Conservation (phyloP, 2,329 filamentous ascomycete species). For the Colletotrichum lindemuthianum region DNA sequence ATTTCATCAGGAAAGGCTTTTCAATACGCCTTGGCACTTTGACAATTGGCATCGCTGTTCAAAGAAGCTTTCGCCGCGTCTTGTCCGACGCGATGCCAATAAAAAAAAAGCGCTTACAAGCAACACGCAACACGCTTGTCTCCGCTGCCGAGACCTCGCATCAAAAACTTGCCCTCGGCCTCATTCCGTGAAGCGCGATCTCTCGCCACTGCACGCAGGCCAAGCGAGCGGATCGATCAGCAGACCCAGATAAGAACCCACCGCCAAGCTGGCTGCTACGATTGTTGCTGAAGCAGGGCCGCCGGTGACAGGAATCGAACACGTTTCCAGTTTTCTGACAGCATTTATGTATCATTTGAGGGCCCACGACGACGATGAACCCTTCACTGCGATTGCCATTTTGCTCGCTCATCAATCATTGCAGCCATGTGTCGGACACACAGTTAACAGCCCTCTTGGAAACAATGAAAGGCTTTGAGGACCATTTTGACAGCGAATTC, state of each 20-base stretch:
- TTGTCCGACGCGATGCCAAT: slow-evolving; percentile 9
- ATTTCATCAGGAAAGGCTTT: too few relatives aligned
- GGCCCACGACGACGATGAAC: too few relatives aligned
- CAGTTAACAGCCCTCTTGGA: too few relatives aligned
- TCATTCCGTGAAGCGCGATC: neutral
- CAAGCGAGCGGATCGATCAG: slow-evolving; percentile 4
- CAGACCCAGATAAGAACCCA: neutral
- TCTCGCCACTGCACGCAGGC: slow-evolving; percentile 3
- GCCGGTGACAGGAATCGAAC: too few relatives aligned
- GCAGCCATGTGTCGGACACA: too few relatives aligned
- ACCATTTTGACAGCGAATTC: too few relatives aligned
- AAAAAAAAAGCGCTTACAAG: neutral
- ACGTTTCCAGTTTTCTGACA: too few relatives aligned
- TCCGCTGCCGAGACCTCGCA: neutral
- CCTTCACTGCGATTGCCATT: too few relatives aligned
- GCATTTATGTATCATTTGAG: too few relatives aligned
- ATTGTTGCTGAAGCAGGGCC: too few relatives aligned
- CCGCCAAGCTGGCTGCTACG: neutral
- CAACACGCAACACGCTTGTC: neutral
- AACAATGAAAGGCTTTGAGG: too few relatives aligned
- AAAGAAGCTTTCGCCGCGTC: slow-evolving; percentile 14
- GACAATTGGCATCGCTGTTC: neutral
- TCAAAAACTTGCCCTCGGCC: slow-evolving; percentile 6
- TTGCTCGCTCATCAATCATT: too few relatives aligned
- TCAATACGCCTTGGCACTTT: neutral